A percentile compares a stretch with the other conserved stretches of the same genome.
phyloP scores from a whole-genome alignment of 129 eudicot genomes.

The Helichrysum umbraculigerum region DNA sequence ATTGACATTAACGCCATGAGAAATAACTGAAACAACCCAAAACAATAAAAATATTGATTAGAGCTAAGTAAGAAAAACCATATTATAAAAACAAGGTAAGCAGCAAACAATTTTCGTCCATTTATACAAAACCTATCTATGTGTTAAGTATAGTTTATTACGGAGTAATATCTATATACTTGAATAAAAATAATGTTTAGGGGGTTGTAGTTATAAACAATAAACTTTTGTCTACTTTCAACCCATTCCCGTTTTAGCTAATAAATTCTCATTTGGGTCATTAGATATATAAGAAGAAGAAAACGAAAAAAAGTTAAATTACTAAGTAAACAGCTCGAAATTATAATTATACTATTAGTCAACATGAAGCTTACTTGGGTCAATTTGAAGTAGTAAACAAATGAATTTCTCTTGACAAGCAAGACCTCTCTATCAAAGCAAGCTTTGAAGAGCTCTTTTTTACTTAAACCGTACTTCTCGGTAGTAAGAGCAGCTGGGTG shows the following conservation, averaged over 20 bases:
- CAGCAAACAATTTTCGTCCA: too few relatives aligned
- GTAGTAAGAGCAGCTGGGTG: slow-evolving; percentile 65
- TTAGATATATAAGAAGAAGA: not conserved
- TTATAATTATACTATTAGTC: not conserved
- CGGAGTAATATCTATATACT: not conserved
- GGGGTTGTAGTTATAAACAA: not conserved
- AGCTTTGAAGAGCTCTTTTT: slow-evolving; percentile 51
- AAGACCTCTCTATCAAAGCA: slow-evolving; percentile 48
- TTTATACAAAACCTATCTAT: too few relatives aligned
- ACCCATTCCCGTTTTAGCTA: not conserved
- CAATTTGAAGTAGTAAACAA: slow-evolving; percentile 38
- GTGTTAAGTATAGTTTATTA: not conserved
- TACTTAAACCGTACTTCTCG: slow-evolving; percentile 41
- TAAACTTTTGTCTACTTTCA: not conserved
- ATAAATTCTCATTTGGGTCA: too few relatives aligned
- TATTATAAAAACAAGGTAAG: not conserved
- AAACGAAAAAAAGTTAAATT: not conserved
- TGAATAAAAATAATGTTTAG: not conserved
- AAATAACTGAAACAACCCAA: slow-evolving; percentile 37
- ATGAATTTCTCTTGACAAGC: slow-evolving; percentile 59
- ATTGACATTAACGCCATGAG: slow-evolving; percentile 45
- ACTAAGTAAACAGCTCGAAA: not conserved
- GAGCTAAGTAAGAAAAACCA: not conserved
- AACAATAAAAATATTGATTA: not conserved
- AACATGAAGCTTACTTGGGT: slow-evolving; percentile 36